Evolutionary conservation across 495 filamentous ascomycete genomes (phyloP), one percentile per base, ranked within the genome.

Genomic region (Talaromyces thailandensis): DNA sequence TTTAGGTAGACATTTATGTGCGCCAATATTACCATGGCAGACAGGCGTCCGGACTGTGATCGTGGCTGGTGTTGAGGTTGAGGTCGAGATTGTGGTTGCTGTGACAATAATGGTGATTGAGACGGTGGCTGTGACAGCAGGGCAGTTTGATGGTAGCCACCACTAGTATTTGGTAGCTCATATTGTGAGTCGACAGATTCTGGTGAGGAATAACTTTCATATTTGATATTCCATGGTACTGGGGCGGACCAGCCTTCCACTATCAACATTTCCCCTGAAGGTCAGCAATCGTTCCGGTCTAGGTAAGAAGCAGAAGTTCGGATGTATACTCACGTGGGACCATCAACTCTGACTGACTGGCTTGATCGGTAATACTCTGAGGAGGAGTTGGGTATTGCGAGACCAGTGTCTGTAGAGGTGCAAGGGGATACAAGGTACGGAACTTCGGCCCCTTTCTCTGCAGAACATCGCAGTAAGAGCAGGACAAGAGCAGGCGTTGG

Each of bases 401-500:
- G 50, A 67, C 68, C 8, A 77, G 61, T 7, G 76, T 74, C 60
- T 79, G 74, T 16, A 76, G 69, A 2, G 76, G 75, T 25, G 76
- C 76, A 25, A 79, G 63, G 21, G 76, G 76, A 63, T 78, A 79
- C 14, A 78, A 67, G 2, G 74, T 78, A 61, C 75, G 71, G 62
- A 78, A 78, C 59, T 78, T 79, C 55, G 76, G 76, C 11, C 76
- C 76, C 61, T 79, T 79, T 48, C 75, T 73, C 56, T 75, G 72
- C 7, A 79, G 66, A 0, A 78, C 69, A 52, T 78, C 75, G 58
- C 74, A 77, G 62, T 79, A 79, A 24, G 75, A 78, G 64, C 76
- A 79, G 28, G 75, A 78, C 24, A 79, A 67, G 14, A 79, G 67
- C n/a, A 79, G 67, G 1, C 73, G 73, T 56, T 76, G 71, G 18